phyloP scores from a whole-genome alignment of 176 grass and related monocot genomes.

The Carex scoparia region DNA sequence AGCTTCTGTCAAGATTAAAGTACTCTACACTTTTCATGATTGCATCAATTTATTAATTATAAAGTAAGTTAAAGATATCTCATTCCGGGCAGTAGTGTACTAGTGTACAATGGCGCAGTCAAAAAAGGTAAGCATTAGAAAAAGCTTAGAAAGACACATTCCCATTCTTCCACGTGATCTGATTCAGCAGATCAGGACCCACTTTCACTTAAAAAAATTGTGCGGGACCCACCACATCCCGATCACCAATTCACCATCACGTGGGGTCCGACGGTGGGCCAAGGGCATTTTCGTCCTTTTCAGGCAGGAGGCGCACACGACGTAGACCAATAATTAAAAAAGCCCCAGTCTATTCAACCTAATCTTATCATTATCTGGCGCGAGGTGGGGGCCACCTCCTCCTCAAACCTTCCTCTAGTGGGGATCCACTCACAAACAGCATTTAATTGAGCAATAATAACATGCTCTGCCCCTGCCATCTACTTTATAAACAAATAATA shows the following conservation, averaged over 20 bases:
- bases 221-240: background rate
- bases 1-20: too few species aligned
- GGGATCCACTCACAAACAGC: background rate
- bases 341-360: background rate
- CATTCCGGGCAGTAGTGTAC: too few species aligned
- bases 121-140: background rate
- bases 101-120: background rate
- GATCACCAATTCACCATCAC: constrained; percentile 12
- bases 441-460: background rate
- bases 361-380: constrained; percentile 9
- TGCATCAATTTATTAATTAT: too few species aligned
- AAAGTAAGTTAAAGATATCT: too few species aligned
- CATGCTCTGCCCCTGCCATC: background rate
- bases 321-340: constrained; percentile 25
- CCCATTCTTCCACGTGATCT: constrained; percentile 17
- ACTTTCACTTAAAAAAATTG: background rate
- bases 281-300: constrained; percentile 32
- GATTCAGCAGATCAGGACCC: background rate
- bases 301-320: constrained; percentile 16
- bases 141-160: background rate
- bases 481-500: constrained; percentile 4
- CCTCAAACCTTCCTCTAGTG: background rate
- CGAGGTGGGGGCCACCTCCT: background rate
- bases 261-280: background rate
- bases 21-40: too few species aligned